Percentiles rank a stretch among this genome's conserved stretches.
Conservation (phyloP, 202 grass and related monocot species). For the Carex arenaria region DNA sequence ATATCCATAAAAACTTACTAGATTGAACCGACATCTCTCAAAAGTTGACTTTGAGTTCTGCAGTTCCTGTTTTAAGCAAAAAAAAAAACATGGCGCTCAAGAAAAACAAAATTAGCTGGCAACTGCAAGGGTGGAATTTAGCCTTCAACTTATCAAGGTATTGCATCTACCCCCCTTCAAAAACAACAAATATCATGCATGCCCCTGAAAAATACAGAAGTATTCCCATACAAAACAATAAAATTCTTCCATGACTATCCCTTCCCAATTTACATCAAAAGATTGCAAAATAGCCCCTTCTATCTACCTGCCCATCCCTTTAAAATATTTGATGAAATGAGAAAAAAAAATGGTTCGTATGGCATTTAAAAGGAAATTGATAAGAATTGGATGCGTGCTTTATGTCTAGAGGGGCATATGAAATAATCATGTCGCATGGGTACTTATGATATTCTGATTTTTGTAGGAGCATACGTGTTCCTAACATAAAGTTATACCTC, state of each 20-base stretch:
- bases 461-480: background rate
- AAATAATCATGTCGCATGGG: background rate
- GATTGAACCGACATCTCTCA: constrained; percentile 50
- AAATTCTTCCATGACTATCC: background rate
- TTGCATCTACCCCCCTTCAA: background rate
- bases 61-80: constrained; percentile 24
- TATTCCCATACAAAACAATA: background rate
- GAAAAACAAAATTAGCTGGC: background rate
- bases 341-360: background rate
- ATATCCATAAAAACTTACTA: constrained; percentile 24
- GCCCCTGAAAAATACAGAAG: background rate
- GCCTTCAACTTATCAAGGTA: background rate
- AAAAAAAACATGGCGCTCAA: background rate
- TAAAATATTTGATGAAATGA: background rate
- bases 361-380: background rate
- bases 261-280: background rate
- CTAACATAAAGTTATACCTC: constrained; percentile 23
- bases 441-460: background rate
- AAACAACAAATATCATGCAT: background rate
- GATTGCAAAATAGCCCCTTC: background rate
- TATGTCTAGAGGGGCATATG: background rate
- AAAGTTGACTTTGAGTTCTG: constrained; percentile 42
- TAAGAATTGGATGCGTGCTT: background rate
- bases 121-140: background rate
- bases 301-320: background rate